Evolutionary conservation across 257 asterid genomes (phyloP), one percentile per base, ranked within the genome.

Genomic region (Echium plantagineum): DNA sequence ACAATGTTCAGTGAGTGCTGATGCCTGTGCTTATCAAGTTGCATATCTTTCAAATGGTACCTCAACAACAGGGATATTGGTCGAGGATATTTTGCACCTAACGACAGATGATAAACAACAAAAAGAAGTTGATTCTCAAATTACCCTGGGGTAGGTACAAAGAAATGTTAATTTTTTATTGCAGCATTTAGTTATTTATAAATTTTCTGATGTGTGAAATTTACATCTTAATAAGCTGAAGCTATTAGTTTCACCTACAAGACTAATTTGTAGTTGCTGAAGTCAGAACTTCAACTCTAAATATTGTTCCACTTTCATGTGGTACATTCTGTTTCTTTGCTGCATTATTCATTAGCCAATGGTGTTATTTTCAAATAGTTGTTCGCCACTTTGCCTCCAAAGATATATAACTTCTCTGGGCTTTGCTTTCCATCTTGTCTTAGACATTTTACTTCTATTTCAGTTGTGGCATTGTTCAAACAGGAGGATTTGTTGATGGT

Each of bases 381-480:
- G 49, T 42, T 13, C 13, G 16, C 49, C 49, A 9, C 17, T 42
- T 13, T 42, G 16, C 49, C 49, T 42, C 17, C 17, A 42, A 12
- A 42, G 5, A 42, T 42, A 42, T 42, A 42, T 2, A 5, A 42
- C 17, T 26, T 58, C 58, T 54, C 52, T 28, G 67, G 9, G 63
- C 61, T 17, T 51, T 58, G 9, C 52, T 20, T 21, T 52, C 10
- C 1, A 35, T 54, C 55, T 21, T 18, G 21, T 38, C 7, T 46
- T 7, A 49, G 21, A 51, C 49, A 46, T 21, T 28, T 5, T 57
- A 30, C 48, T 59, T 70, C 63, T 32, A 21, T 78, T 75, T 69
- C 87, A 93, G 97, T 48, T 93, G 99, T 79, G 99, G 99, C 69
- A 80, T 89, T 22, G 62, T 69, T 32, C 97, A 93, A 78, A 89